These are phyloP conservation scores for Massariosphaeria phaeospora DNA, from an alignment of 495 filamentous ascomycete species.

Conservation along the genomic window DNA sequence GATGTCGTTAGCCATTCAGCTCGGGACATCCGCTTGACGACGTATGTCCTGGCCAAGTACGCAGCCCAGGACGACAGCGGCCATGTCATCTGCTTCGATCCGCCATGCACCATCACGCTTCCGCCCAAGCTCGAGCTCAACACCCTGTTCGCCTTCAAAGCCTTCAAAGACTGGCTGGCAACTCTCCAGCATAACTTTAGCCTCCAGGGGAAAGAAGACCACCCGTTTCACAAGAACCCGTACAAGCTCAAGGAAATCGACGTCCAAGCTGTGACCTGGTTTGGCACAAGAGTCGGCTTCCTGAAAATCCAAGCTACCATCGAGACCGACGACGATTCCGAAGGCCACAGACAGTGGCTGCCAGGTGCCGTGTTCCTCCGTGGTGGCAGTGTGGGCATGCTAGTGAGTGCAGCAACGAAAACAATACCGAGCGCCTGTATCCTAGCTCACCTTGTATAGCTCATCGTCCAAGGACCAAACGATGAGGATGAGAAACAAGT, in stretches of 20 bases:
- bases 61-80: background rate
- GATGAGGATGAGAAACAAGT: slow-evolving; percentile 58
- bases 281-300: slow-evolving; percentile 66
- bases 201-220: slow-evolving; percentile 53
- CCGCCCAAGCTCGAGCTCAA: slow-evolving; percentile 24
- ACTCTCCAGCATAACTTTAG: slow-evolving; percentile 62
- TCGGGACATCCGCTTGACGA: too few relatives aligned
- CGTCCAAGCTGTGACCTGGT: slow-evolving; percentile 71
- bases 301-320: slow-evolving; percentile 67
- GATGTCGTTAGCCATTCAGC: too few relatives aligned
- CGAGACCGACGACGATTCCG: slow-evolving; percentile 49
- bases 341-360: slow-evolving; percentile 62
- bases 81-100: background rate
- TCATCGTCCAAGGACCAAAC: slow-evolving; percentile 6
- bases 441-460: too few relatives aligned
- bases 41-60: too few relatives aligned
- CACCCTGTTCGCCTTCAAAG: slow-evolving; percentile 20
- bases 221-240: slow-evolving; percentile 67
- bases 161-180: slow-evolving; percentile 56
- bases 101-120: slow-evolving; percentile 9
- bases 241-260: slow-evolving; percentile 66
- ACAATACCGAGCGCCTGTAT: too few relatives aligned
- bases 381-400: slow-evolving; percentile 76
- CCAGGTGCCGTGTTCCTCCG: slow-evolving; percentile 76
- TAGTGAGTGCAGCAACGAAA: slow-evolving; percentile 51